Base-by-base conservation (phyloP, 2,329 filamentous ascomycete genomes). In the Paecilomyces dactylethromorphus region DNA sequence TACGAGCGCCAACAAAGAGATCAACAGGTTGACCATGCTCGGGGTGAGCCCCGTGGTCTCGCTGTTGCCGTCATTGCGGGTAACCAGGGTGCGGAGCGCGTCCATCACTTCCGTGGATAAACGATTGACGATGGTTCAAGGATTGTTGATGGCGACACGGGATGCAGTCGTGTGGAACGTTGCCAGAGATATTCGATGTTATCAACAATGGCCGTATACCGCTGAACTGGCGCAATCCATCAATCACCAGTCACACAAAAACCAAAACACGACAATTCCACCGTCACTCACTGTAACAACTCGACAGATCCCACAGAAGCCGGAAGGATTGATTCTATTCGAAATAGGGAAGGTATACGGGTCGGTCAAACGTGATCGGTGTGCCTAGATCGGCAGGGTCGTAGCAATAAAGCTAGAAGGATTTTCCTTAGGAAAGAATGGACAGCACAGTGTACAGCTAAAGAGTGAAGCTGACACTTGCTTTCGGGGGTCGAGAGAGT, bases 1-100 rank as follows among this genome's bases (percentile, higher is more conserved):
- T 66, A 93, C 79, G 53, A 99, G 81, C 63, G 87, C 87, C 66
- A 97, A 81, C 58, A 97, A 83, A 59, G 85, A 83, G 67, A 96
- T 89, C 71, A 96, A 79, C 51, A 96, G 84, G 70, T 91, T 87
- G 73, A 92, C 81, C 78, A 89, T 86, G 53, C 83, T 82, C 39
- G 78, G 76, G 61, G 80, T 84, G 65, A 89, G 77, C 64, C 81
- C 79, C 60, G 71, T 71, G 60, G 77, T 68, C 60, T 76, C 76
- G 66, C 75, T 66, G 61, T 67, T 65, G 58, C 69, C 67, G 63
- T 76, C 69, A 69, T 80, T 77, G 64, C 85, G 83, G 69, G 77
- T 74, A 66, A 82, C 77, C 64, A 87, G 69, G 58, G 71, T 66
- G 57, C 70, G 74, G 63, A 82, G 65, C 52, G 72, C 64, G 60